A percentile compares a stretch with the other conserved stretches of the same genome.
Conservation (phyloP, 2,329 filamentous ascomycete species). For the Paecilomyces sp. region DNA sequence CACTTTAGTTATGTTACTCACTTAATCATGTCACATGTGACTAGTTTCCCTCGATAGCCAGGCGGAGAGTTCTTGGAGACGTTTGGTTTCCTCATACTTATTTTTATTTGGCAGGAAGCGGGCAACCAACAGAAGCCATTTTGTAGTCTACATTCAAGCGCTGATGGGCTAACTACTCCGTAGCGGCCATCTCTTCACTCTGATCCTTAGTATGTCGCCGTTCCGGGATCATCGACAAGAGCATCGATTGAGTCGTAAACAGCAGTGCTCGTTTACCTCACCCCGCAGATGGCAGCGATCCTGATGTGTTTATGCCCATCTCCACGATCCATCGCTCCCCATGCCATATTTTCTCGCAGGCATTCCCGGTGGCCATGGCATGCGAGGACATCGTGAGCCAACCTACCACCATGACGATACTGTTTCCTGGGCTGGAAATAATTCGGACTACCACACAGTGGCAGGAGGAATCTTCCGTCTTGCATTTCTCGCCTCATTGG, state of each 20-base stretch:
- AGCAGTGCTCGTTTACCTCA: not conserved
- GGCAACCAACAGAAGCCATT: too few species aligned
- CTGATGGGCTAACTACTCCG: not conserved
- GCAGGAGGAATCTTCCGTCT: too few species aligned
- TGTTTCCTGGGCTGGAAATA: not conserved
- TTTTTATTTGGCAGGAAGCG: not conserved
- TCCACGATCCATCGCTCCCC: not conserved
- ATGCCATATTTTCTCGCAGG: not conserved
- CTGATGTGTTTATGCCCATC: not conserved
- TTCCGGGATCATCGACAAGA: not conserved
- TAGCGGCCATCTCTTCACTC: not conserved
- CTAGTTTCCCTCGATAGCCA: not conserved
- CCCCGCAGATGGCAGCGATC: not conserved
- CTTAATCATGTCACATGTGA: too few species aligned
- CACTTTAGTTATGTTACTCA: not conserved
- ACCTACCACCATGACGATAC: not conserved
- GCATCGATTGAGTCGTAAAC: not conserved
- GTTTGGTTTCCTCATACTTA: not conserved
- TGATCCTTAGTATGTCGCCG: not conserved
- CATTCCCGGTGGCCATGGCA: not conserved
- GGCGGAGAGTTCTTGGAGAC: not conserved
- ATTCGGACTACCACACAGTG: too few species aligned
- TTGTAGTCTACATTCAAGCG: not conserved
- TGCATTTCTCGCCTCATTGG: not conserved
- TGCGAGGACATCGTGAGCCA: not conserved